Percentiles rank a stretch among this genome's conserved stretches.
Evolutionary conservation across 2,329 filamentous ascomycete species (phyloP).

Genomic region (Clonostachys solani): DNA sequence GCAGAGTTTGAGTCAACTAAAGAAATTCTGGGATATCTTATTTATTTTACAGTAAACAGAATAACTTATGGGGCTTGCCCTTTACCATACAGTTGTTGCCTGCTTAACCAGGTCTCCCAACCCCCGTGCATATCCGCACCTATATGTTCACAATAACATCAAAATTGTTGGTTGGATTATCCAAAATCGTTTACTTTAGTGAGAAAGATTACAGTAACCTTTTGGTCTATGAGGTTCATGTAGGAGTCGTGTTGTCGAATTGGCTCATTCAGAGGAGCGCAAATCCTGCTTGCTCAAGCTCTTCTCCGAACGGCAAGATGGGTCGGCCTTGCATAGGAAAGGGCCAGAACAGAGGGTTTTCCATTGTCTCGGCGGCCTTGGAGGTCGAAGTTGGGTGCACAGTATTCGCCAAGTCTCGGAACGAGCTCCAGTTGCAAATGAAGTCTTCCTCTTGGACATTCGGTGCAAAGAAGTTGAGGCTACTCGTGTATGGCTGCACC

Average conservation of each 20-base stretch:
- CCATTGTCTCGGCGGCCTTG: slow-evolving; percentile 28
- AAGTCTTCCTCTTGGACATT: slow-evolving; percentile 43
- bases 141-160: too few relatives aligned
- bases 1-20: too few relatives aligned
- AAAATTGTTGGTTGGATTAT: too few relatives aligned
- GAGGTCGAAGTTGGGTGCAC: not conserved
- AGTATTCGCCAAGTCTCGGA: not conserved
- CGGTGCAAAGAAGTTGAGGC: slow-evolving; percentile 54
- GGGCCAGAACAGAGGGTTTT: slow-evolving; percentile 57
- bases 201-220: too few relatives aligned
- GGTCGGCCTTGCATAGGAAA: slow-evolving; percentile 57
- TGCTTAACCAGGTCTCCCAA: too few relatives aligned
- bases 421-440: slow-evolving; percentile 38
- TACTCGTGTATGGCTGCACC: slow-evolving; percentile 42
- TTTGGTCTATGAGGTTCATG: not conserved
- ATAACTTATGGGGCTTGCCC: too few relatives aligned
- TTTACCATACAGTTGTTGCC: too few relatives aligned
- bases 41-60: too few relatives aligned
- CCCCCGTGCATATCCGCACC: too few relatives aligned
- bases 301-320: slow-evolving; percentile 40
- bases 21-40: too few relatives aligned
- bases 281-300: slow-evolving; percentile 49
- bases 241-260: not conserved
- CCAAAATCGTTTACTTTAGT: too few relatives aligned
- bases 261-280: slow-evolving; percentile 21